Evolutionary conservation across 495 filamentous ascomycete species (phyloP), one percentile per base, ranked within the genome.

Genomic region (Pseudoneurospora amorphoporcata): DNA sequence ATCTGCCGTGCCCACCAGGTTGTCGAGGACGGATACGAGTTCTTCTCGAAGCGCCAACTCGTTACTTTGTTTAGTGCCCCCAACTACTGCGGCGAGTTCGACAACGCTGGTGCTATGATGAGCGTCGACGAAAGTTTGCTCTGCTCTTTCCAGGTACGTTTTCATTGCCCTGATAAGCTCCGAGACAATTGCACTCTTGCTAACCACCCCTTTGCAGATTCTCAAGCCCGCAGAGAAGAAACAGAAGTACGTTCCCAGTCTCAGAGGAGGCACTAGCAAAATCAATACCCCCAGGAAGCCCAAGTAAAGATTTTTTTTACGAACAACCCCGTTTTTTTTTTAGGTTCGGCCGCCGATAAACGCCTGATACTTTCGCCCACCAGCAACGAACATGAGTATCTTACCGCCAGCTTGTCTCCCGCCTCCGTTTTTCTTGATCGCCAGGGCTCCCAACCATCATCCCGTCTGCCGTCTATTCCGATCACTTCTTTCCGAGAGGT

Each of bases 181-280:
- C 17, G 39, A n/a, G 43, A 10, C 71, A 23, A 23, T 23, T 9
- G 32, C 3, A 71, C 45, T 76, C 75, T 69, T 58, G 74, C 76
- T 80, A 72, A 78, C 70, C 39, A 23, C 38, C 72, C 70, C 17
- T 71, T 17, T 42, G 35, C 76, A 98, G 95, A 99, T 99, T 83
- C 87, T 99, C 85, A 99, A 98, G 86, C 95, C 95, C 80, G 95
- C 95, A 83, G 95, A 99, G 89, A 99, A 99, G 90, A 99, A 99
- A 92, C 95, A 97, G 93, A 99, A 99, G 94, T 99, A 97, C 88
- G 95, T 97, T 81, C 92, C 92, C 86, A 89, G 92, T 87, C 90
- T 94, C 86, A 35, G 16, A 65, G 92, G 92, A 86, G 88, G 90
- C 85, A 89, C 90, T 73, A 79, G 75, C 89, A 90, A 90, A 85